Evolutionary conservation across 2,329 filamentous ascomycete species (phyloP).

Genomic region (Penicillium sp.): DNA sequence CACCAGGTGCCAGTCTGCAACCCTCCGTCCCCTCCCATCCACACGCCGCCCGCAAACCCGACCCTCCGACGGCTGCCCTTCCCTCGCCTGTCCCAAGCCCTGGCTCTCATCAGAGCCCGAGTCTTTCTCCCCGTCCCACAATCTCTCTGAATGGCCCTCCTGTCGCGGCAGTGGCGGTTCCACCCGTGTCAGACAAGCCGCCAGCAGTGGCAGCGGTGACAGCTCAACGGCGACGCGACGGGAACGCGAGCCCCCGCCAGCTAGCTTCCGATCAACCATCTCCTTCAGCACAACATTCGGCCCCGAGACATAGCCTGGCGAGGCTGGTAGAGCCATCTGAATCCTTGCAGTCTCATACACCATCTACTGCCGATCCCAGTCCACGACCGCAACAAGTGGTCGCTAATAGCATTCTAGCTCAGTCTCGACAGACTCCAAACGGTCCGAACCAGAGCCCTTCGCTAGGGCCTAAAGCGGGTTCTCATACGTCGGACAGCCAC

Average conservation of each 20-base stretch:
- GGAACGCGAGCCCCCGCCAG: not conserved
- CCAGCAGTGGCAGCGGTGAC: not conserved
- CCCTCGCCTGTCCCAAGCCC: slow-evolving; percentile 38
- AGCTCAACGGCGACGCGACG: not conserved
- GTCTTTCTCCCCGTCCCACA: slow-evolving; percentile 13
- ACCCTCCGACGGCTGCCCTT: slow-evolving; percentile 24
- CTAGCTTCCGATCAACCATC: slow-evolving; percentile 9
- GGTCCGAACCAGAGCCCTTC: slow-evolving; percentile 1
- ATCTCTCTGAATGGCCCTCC: not conserved
- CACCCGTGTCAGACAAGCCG: not conserved
- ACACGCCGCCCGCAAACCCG: slow-evolving; percentile 13
- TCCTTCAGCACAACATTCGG: not conserved
- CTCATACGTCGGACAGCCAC: not conserved
- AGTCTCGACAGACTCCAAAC: not conserved
- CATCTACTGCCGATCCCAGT: not conserved
- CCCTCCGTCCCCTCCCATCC: slow-evolving; percentile 5
- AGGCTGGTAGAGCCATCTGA: not conserved
- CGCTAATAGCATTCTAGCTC: not conserved
- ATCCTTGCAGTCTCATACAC: not conserved
- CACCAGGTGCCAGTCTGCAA: slow-evolving; percentile 21
- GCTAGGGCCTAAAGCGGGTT: too few species aligned
- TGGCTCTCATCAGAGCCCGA: slow-evolving; percentile 33
- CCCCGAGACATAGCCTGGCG: not conserved
- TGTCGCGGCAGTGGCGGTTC: not conserved
- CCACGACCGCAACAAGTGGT: not conserved